Percentiles rank a stretch among this genome's conserved stretches.
Conservation (phyloP, 2,329 filamentous ascomycete genomes). For the Penicillium sp. region DNA sequence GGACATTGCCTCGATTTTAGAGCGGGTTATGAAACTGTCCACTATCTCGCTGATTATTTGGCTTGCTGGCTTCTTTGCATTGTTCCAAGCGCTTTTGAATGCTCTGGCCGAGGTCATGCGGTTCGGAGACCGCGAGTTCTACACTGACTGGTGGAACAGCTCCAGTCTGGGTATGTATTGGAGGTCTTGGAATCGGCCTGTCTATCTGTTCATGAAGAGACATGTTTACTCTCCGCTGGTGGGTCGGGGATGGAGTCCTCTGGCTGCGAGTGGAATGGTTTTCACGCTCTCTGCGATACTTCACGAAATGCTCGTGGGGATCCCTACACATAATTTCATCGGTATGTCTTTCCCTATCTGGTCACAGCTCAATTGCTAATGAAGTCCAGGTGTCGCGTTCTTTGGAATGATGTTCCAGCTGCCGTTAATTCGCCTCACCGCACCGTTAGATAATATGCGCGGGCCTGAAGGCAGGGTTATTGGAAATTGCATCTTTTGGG, state of each 20-base stretch:
- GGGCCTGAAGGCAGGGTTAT: slow-evolving; percentile 72
- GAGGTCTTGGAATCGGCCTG: slow-evolving; percentile 96
- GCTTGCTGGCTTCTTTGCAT: slow-evolving; percentile 94
- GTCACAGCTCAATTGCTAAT: slow-evolving; percentile 1
- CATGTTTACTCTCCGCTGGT: slow-evolving; percentile 89
- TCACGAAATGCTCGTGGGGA: slow-evolving; percentile 87
- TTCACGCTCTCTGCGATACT: slow-evolving; percentile 85
- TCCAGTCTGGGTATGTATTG: slow-evolving; percentile 83
- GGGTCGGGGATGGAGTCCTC: slow-evolving; percentile 73
- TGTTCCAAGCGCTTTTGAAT: slow-evolving; percentile 92
- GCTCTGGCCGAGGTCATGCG: slow-evolving; percentile 83
- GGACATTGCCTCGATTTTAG: slow-evolving; percentile 75
- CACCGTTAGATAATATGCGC: slow-evolving; percentile 73
- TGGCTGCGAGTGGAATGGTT: slow-evolving; percentile 71
- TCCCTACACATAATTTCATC: slow-evolving; percentile 91
- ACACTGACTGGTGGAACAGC: slow-evolving; percentile 98
- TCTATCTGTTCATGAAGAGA: slow-evolving; percentile 93
- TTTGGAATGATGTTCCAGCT: slow-evolving; percentile 91
- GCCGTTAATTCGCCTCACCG: slow-evolving; percentile 78
- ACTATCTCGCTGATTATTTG: slow-evolving; percentile 95
- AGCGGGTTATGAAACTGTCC: slow-evolving; percentile 89
- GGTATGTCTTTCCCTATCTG: slow-evolving; percentile 50
- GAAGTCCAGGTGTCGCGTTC: slow-evolving; percentile 73
- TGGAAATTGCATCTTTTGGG: slow-evolving; percentile 94
- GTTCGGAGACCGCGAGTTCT: slow-evolving; percentile 93